phyloP scores from a whole-genome alignment of 2,329 filamentous ascomycete genomes.

The Cladosporium sp. region DNA sequence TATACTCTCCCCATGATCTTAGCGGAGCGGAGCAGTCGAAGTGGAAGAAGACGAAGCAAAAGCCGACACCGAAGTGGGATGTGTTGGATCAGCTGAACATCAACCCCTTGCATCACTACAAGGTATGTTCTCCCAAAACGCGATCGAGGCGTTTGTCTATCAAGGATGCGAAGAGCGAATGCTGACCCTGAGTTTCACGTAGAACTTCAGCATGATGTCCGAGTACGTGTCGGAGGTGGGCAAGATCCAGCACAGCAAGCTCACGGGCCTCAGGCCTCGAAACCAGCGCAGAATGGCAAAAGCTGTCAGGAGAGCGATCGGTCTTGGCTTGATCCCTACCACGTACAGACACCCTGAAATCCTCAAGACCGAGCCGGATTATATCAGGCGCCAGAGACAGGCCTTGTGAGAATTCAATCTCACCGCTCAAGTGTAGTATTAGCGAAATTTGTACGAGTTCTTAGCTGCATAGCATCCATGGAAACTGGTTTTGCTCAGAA shows the following conservation, averaged over 20 bases:
- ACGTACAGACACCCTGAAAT: constrained; percentile 86
- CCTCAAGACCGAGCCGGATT: constrained; percentile 34
- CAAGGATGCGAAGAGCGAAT: background rate
- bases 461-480: too few relatives aligned
- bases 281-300: constrained; percentile 94
- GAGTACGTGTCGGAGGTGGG: constrained; percentile 84
- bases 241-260: constrained; percentile 69
- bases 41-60: constrained; percentile 59
- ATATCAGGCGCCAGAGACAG: constrained; percentile 2
- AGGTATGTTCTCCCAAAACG: constrained; percentile 53
- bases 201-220: constrained; percentile 91
- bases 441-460: constrained; percentile 1
- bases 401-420: background rate
- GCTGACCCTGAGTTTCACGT: background rate
- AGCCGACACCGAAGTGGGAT: constrained; percentile 49
- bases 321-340: constrained; percentile 85
- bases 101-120: constrained; percentile 79
- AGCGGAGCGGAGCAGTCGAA: constrained; percentile 72
- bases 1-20: constrained; percentile 88
- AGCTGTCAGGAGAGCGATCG: constrained; percentile 82
- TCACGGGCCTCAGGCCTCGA: constrained; percentile 75
- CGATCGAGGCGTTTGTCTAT: background rate
- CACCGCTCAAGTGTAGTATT: background rate
- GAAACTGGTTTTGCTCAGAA: background rate
- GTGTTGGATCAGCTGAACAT: constrained; percentile 75